These are phyloP conservation scores for Xylaria sp. DNA, from an alignment of 2,329 filamentous ascomycete genomes.

Conservation along the genomic window DNA sequence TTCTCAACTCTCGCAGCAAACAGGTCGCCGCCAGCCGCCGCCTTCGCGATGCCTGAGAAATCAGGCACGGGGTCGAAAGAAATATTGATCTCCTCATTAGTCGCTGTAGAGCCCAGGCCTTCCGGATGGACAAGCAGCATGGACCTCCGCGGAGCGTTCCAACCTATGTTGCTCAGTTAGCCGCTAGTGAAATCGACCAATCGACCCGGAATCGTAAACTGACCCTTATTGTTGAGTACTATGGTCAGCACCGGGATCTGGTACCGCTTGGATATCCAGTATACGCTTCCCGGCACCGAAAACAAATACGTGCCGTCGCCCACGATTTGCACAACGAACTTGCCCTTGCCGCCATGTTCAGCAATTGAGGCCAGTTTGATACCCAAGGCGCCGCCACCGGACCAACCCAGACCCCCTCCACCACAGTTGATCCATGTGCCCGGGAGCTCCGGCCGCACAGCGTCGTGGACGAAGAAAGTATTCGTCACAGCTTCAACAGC, in stretches of 20 bases:
- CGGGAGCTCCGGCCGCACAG: conserved; percentile 64
- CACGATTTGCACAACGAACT: conserved; percentile 61
- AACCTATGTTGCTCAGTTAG: conserved; percentile 45
- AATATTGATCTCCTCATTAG: conserved; percentile 68
- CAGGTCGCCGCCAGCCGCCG: conserved; percentile 60
- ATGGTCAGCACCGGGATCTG: conserved; percentile 60
- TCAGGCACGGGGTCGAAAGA: conserved; percentile 64
- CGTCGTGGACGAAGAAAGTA: conserved; percentile 68
- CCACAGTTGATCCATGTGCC: conserved; percentile 60
- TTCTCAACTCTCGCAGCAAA: conserved; percentile 56
- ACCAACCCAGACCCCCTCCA: conserved; percentile 59
- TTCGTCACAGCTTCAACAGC: conserved; percentile 77
- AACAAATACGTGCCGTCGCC: conserved; percentile 64
- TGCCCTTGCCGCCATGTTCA: conserved; percentile 49
- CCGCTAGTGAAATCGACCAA: background rate
- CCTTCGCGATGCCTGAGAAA: conserved; percentile 65
- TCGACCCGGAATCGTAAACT: conserved; percentile 20
- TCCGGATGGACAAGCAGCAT: conserved; percentile 63
- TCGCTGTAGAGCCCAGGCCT: conserved; percentile 58
- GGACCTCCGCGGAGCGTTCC: conserved; percentile 65
- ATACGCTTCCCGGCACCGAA: conserved; percentile 58
- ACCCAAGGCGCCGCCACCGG: conserved; percentile 56
- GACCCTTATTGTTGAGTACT: conserved; percentile 62
- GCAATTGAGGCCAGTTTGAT: conserved; percentile 54
- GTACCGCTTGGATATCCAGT: conserved; percentile 62